Evolutionary conservation across 345 rosid species (phyloP), one percentile per base, ranked within the genome.

Genomic region (Pistacia vera): DNA sequence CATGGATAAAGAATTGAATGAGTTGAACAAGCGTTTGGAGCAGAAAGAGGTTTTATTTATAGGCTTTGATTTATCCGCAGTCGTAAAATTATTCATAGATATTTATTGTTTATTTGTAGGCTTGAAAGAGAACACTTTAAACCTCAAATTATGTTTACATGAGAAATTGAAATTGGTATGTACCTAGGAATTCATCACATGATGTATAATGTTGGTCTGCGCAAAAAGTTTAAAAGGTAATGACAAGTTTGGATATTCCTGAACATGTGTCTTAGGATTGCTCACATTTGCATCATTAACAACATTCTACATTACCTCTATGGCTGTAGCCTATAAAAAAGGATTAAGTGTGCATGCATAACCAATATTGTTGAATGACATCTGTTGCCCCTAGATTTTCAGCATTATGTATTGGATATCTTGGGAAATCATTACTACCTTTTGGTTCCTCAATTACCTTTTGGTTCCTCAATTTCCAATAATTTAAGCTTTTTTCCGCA

Each of bases 1-100:
- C 52, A 85, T 95, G 97, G 99, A 89, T 48, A 89, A 88, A 75
- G 97, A 95, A 84, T 80, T 95, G 80, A 85, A 86, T 63, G 99
- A 95, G 77, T 80, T 95, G 76, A 92, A 90, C 76, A 86, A 86
- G 80, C 90, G 90, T 72, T 85, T 95, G 81, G 96, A 95, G 83
- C 91, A 93, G 90, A 95, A 95, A 84, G 96, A 95, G 99, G 99
- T 95, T 58, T 59, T 22, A 22, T 22, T 22, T 22, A 22, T 22
- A 22, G 25, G 25, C 25, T 22, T 41, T 8, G 46, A 69, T 81
- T 46, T 52, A 11, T 44, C 48, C 68, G 35, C 66, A 65, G 64
- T n/a, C 18, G 52, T 33, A 48, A 46, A 64, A 25, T 18, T 65
- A 18, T 41, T 65, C 38, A 1, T 41, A 5, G 7, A 8, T 41